phyloP scores from a whole-genome alignment of 345 rosid species.

The Eucalyptus victrix region DNA sequence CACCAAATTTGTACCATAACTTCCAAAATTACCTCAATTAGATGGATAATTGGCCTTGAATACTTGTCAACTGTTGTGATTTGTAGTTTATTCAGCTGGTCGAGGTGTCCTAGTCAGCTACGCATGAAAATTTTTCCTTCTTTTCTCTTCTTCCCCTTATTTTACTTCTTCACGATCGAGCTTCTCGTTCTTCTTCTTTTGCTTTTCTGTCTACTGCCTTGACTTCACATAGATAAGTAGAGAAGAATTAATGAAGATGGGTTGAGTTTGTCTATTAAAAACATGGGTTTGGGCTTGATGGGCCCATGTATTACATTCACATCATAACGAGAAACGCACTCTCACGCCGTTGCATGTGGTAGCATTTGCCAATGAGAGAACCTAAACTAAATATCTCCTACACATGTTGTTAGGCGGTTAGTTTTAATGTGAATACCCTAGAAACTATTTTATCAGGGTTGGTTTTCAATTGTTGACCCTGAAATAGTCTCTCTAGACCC shows the following conservation, averaged over 20 bases:
- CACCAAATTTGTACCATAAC: no score
- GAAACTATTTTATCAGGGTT: neutral
- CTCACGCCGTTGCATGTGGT: neutral
- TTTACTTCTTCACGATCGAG: no score
- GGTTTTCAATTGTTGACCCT: neutral
- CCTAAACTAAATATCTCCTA: neutral
- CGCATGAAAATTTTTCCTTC: no score
- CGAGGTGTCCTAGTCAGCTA: fast-evolving
- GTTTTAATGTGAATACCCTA: neutral
- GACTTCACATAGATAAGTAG: no score
- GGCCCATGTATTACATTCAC: neutral
- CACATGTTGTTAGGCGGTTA: neutral
- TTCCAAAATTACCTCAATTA: neutral
- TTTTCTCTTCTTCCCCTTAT: no score
- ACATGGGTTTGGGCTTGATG: no score
- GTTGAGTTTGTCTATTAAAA: no score
- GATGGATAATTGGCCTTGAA: no score
- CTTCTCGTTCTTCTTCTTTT: neutral
- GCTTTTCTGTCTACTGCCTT: neutral
- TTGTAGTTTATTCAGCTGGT: neutral
- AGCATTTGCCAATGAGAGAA: neutral
- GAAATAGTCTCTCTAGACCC: neutral
- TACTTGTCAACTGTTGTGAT: no score
- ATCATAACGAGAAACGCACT: neutral
- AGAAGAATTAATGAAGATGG: no score